A percentile compares a stretch with the other conserved stretches of the same genome.
phyloP scores from a whole-genome alignment of 148 eudicot genomes.

The Vaccinium vitisidaea region DNA sequence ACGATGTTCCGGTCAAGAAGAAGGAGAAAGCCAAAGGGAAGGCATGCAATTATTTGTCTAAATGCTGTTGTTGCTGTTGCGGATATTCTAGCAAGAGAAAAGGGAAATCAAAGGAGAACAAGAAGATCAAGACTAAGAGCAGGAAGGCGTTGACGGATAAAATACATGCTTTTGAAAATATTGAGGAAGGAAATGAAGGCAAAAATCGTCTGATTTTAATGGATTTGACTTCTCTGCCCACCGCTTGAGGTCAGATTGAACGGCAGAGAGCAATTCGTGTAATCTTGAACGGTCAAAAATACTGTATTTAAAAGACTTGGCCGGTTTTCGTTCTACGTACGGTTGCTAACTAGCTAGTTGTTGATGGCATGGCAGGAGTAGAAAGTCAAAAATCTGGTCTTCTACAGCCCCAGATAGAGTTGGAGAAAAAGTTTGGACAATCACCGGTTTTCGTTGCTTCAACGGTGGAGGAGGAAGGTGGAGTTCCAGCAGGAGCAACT shows the following conservation, averaged over 20 bases:
- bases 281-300: neutral
- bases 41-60: conserved; percentile 86
- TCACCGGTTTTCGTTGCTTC: conserved; percentile 93
- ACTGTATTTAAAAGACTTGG: too few species aligned
- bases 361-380: conserved; percentile 46
- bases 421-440: conserved; percentile 94
- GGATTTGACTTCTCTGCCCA: neutral
- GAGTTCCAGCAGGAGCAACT: conserved; percentile 58
- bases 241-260: neutral
- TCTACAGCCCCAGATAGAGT: conserved; percentile 67
- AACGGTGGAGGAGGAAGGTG: conserved; percentile 78
- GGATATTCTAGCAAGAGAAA: conserved; percentile 26
- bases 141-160: conserved; percentile 23
- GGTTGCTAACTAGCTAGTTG: neutral
- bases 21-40: conserved; percentile 75
- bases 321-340: too few species aligned
- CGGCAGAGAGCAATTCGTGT: neutral
- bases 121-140: conserved; percentile 46
- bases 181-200: conserved; percentile 71
- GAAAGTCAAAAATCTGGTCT: conserved; percentile 74
- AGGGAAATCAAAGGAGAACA: conserved; percentile 46
- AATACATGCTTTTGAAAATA: conserved; percentile 62
- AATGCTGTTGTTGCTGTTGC: conserved; percentile 57
- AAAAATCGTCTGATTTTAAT: neutral
- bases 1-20: conserved; percentile 77